Evolutionary conservation across 805 yeast species (phyloP).

Genomic region (Blastobotrys muscicola): DNA sequence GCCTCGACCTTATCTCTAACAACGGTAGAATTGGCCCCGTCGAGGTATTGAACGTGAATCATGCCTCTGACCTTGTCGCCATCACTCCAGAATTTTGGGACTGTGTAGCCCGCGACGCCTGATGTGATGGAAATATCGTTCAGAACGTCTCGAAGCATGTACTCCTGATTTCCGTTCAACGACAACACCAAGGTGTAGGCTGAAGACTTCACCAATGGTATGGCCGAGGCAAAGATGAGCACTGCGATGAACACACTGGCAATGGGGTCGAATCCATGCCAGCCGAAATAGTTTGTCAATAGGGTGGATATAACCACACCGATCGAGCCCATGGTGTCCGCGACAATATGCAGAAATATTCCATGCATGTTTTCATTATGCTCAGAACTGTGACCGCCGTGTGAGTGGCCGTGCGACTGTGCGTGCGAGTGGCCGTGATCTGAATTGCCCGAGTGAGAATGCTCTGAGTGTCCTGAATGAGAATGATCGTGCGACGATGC

Average conservation of each 20-base stretch:
- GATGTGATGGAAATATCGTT: slow-evolving; percentile 59
- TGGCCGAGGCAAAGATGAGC: slow-evolving; percentile 68
- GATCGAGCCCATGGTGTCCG: slow-evolving; percentile 93
- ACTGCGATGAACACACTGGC: slow-evolving; percentile 83
- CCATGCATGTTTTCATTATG: slow-evolving; percentile 83
- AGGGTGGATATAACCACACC: slow-evolving; percentile 92
- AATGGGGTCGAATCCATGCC: slow-evolving; percentile 84
- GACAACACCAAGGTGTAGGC: slow-evolving; percentile 63
- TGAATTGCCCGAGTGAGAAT: slow-evolving; percentile 1
- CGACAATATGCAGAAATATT: slow-evolving; percentile 83
- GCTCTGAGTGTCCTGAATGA: slow-evolving; percentile 14
- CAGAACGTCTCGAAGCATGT: slow-evolving; percentile 50
- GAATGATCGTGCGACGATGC: slow-evolving; percentile 27
- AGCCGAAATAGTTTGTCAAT: slow-evolving; percentile 57
- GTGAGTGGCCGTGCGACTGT: slow-evolving; percentile 13
- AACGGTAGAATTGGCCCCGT: slow-evolving; percentile 54
- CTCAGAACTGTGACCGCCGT: slow-evolving; percentile 13
- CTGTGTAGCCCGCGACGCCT: slow-evolving; percentile 77
- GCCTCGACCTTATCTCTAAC: slow-evolving; percentile 53
- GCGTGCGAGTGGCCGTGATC: slow-evolving; percentile 14
- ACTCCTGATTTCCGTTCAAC: slow-evolving; percentile 50
- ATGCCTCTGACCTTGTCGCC: slow-evolving; percentile 54
- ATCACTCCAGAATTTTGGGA: slow-evolving; percentile 87
- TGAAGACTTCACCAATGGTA: slow-evolving; percentile 77
- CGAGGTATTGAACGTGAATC: slow-evolving; percentile 64